phyloP scores from a whole-genome alignment of 352 stramenopile genomes.

The Globisporangium viniferum region DNA sequence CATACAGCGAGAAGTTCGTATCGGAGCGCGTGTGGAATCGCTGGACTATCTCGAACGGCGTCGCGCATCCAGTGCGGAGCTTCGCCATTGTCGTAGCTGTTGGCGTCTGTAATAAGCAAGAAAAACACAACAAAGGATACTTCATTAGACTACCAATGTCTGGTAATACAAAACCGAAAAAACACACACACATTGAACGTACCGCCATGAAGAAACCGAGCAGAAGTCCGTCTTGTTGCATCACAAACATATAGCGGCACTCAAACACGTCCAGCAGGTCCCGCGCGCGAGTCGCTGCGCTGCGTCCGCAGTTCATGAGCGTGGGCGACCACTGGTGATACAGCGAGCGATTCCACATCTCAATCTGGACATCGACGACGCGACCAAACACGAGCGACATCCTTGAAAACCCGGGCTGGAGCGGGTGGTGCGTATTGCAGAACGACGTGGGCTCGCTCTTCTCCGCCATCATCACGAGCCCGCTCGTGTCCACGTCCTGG shows the following conservation, averaged over 20 bases:
- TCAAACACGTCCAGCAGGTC: slow-evolving; percentile 35
- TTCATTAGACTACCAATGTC: neutral
- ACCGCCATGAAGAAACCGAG: slow-evolving; percentile 56
- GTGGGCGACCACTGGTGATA: slow-evolving; percentile 33
- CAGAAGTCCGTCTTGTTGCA: slow-evolving; percentile 60
- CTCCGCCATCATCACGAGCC: slow-evolving; percentile 22
- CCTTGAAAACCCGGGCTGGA: slow-evolving; percentile 27
- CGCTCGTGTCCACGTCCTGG: slow-evolving; percentile 8
- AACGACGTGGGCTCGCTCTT: slow-evolving; percentile 20
- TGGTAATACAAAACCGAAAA: neutral
- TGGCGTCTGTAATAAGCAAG: slow-evolving; percentile 19
- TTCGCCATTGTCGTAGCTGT: slow-evolving; percentile 55
- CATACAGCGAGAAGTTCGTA: slow-evolving; percentile 15
- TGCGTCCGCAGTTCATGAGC: slow-evolving; percentile 13
- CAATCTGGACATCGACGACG: slow-evolving; percentile 53
- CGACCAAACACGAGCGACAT: slow-evolving; percentile 60
- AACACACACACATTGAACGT: neutral
- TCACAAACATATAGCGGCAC: slow-evolving; percentile 62
- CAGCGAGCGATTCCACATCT: slow-evolving; percentile 68
- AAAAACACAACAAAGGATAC: neutral
- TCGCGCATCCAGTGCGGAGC: slow-evolving; percentile 32
- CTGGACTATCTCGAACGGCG: slow-evolving; percentile 54
- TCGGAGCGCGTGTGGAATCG: slow-evolving; percentile 39
- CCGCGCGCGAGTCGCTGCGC: slow-evolving; percentile 19
- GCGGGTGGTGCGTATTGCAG: slow-evolving; percentile 5